Evolutionary conservation across 2,329 filamentous ascomycete genomes (phyloP).

Genomic region (Camptophora hylomeconis): DNA sequence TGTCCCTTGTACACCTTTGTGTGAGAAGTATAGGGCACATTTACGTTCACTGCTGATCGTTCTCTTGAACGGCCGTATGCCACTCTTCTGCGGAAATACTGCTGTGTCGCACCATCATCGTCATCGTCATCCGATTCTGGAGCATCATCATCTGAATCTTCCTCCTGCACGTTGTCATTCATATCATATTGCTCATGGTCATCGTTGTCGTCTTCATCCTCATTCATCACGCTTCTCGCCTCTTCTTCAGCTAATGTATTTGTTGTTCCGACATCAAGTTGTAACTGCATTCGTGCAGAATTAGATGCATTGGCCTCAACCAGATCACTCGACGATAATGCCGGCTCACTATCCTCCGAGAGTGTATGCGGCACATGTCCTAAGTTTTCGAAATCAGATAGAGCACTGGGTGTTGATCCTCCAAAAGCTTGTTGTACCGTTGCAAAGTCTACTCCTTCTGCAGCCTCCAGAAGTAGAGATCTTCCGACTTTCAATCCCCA

Average conservation of each 20-base stretch:
- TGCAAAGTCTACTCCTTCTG: constrained; percentile 41
- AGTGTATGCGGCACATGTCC: too few relatives aligned
- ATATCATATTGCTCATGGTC: constrained; percentile 18
- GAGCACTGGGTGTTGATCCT: constrained; percentile 26
- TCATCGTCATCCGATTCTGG: constrained; percentile 16
- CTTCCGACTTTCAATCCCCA: constrained; percentile 50
- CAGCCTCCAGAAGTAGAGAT: constrained; percentile 45
- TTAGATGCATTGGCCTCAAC: constrained; percentile 16
- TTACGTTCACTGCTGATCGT: constrained; percentile 38
- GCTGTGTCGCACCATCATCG: constrained; percentile 7
- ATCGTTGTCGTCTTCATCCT: constrained; percentile 3
- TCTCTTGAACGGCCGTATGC: constrained; percentile 16
- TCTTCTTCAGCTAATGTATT: constrained; percentile 25
- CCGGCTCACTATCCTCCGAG: constrained; percentile 1
- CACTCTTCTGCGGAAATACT: constrained; percentile 13
- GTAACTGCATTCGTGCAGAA: too few relatives aligned
- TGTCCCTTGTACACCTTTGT: constrained; percentile 48
- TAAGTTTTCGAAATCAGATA: constrained; percentile 17
- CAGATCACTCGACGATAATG: constrained; percentile 7
- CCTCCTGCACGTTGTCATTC: constrained; percentile 35
- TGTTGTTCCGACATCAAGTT: too few relatives aligned
- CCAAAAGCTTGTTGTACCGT: constrained; percentile 50
- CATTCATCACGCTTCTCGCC: constrained; percentile 1
- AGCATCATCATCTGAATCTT: constrained; percentile 22
- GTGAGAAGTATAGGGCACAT: constrained; percentile 43